Evolutionary conservation across 148 eudicot genomes (phyloP).

Genomic region (Salicornia ramosissima): DNA sequence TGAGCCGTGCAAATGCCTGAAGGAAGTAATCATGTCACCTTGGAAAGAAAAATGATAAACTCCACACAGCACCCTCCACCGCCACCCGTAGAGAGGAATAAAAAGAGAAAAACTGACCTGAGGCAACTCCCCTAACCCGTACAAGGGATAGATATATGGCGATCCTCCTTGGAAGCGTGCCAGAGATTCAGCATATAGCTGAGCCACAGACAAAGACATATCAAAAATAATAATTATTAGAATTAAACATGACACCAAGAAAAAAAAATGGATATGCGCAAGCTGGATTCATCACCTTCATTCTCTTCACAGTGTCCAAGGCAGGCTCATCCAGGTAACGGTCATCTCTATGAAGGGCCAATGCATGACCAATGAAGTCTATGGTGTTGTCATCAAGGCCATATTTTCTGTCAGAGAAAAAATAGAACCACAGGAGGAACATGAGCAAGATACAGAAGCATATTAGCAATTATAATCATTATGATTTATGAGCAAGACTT

Average conservation of each 20-base stretch:
- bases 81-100: neutral
- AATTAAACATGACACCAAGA: neutral
- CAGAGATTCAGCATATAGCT: constrained; percentile 90
- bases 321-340: constrained; percentile 83
- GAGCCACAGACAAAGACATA: constrained; percentile 10
- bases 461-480: neutral
- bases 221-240: constrained; percentile 1
- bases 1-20: constrained; percentile 92
- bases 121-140: constrained; percentile 95
- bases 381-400: constrained; percentile 92
- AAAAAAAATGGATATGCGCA: neutral
- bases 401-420: constrained; percentile 54
- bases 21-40: neutral
- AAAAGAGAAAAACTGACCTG: constrained; percentile 47
- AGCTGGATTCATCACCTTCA: constrained; percentile 52
- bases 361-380: constrained; percentile 90
- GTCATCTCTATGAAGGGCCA: constrained; percentile 95
- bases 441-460: neutral
- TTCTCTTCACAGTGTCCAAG: constrained; percentile 85
- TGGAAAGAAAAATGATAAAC: neutral
- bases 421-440: neutral
- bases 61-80: too few relatives aligned
- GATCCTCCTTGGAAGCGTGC: constrained; percentile 98
- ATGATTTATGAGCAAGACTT: neutral
- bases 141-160: constrained; percentile 90